Percentiles rank a stretch among this genome's conserved stretches.
phyloP scores from a whole-genome alignment of 1,284 basidiomycete species.

The Salmacisia buchloeana region DNA sequence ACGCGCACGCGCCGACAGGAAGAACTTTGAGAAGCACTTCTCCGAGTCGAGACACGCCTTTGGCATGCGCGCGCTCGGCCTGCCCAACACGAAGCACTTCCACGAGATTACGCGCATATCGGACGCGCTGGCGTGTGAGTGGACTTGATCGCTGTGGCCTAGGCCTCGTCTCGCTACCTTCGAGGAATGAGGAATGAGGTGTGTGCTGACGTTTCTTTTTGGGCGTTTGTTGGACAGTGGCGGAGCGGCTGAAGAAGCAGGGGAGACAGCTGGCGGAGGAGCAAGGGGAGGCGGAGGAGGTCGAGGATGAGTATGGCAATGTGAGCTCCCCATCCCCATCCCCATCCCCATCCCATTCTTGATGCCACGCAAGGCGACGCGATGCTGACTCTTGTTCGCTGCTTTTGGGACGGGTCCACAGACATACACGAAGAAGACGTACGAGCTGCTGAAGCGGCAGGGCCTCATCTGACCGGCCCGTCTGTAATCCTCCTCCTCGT shows the following conservation, averaged over 20 bases:
- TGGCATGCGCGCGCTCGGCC: constrained; percentile 91
- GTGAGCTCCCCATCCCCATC: constrained; percentile 13
- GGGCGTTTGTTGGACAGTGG: constrained; percentile 12
- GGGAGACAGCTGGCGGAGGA: constrained; percentile 27
- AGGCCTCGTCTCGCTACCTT: neutral
- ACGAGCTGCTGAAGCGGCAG: constrained; percentile 48
- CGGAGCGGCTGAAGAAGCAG: constrained; percentile 42
- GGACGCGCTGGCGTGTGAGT: constrained; percentile 84
- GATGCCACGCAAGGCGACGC: too few relatives aligned
- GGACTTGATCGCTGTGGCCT: neutral
- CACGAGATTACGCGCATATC: constrained; percentile 96
- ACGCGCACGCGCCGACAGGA: too few relatives aligned
- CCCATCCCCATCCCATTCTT: neutral
- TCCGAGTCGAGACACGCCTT: constrained; percentile 93
- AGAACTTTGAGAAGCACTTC: constrained; percentile 91
- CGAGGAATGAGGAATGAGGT: neutral
- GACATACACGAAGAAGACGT: constrained; percentile 48
- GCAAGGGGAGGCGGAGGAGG: constrained; percentile 41
- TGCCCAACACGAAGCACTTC: constrained; percentile 98
- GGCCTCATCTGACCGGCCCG: constrained; percentile 38
- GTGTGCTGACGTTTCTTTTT: neutral
- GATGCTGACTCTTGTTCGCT: neutral
- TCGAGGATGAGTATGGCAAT: constrained; percentile 48
- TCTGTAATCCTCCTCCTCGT: too few relatives aligned
- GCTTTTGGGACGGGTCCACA: constrained; percentile 9